Evolutionary conservation across 306 rosid species (phyloP).

Genomic region (Hippophae rhamnoides): DNA sequence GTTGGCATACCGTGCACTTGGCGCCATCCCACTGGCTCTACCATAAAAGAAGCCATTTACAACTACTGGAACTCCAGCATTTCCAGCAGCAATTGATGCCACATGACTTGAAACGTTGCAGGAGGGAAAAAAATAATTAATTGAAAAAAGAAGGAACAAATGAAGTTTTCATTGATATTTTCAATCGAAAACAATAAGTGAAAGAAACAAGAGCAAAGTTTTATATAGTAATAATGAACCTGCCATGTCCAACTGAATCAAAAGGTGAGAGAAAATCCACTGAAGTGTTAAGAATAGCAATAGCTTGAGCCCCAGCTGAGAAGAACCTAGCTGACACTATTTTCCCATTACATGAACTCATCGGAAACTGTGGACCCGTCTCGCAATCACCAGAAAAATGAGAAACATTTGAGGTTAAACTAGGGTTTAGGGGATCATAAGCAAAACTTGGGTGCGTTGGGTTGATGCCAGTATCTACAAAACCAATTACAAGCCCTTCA

Average conservation of each 20-base stretch:
- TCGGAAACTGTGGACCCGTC: constrained; percentile 51
- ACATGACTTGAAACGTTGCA: constrained; percentile 48
- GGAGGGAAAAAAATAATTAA: too few species aligned
- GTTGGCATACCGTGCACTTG: constrained; percentile 50
- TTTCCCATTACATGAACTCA: constrained; percentile 59
- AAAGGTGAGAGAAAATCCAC: constrained; percentile 74
- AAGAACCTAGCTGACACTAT: constrained; percentile 60
- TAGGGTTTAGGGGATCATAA: constrained; percentile 23
- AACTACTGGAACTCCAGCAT: constrained; percentile 64
- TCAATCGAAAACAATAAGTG: background rate
- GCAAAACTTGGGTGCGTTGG: constrained; percentile 75
- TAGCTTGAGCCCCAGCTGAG: constrained; percentile 71
- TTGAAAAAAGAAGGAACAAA: background rate
- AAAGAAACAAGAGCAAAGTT: background rate
- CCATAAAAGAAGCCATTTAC: constrained; percentile 63
- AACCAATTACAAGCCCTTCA: constrained; percentile 65
- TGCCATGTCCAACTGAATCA: constrained; percentile 87
- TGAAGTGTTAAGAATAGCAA: constrained; percentile 47
- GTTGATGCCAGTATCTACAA: constrained; percentile 72
- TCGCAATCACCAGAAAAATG: constrained; percentile 45
- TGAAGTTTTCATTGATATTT: too few species aligned
- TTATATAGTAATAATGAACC: constrained; percentile 27
- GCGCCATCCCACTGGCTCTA: constrained; percentile 77
- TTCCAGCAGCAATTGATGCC: constrained; percentile 80
- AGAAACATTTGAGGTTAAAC: constrained; percentile 31